Evolutionary conservation across 192 early-diverging fungal genomes (phyloP).

Genomic region (Umbelopsis sp.): DNA sequence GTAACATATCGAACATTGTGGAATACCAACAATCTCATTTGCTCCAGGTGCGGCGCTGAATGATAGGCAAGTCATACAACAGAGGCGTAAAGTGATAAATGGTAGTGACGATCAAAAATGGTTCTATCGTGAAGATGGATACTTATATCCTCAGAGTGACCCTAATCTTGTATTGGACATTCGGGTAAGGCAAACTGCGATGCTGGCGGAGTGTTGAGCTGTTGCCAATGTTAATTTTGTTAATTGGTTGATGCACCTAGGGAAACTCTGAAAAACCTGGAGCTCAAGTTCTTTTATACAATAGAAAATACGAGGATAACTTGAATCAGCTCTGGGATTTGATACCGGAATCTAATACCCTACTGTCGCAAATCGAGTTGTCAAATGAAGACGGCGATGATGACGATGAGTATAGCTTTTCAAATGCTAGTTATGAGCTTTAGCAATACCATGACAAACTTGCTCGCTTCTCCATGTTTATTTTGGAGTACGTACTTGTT

Average conservation of each 20-base stretch:
- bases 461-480: background rate
- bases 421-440: conserved; percentile 39
- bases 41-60: conserved; percentile 20
- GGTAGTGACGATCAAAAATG: conserved; percentile 39
- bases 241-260: conserved; percentile 4
- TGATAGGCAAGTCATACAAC: conserved; percentile 38
- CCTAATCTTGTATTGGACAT: conserved; percentile 41
- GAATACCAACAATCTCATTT: background rate
- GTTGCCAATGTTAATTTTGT: background rate
- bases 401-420: conserved; percentile 37
- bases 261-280: conserved; percentile 39
- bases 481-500: background rate
- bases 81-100: conserved; percentile 34
- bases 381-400: conserved; percentile 11
- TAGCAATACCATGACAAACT: conserved; percentile 19
- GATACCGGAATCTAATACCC: conserved; percentile 20
- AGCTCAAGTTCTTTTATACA: conserved; percentile 32
- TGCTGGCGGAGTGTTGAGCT: background rate
- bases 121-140: conserved; percentile 40
- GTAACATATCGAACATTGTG: background rate
- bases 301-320: conserved; percentile 38
- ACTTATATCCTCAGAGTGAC: conserved; percentile 37
- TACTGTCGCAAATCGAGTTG: background rate
- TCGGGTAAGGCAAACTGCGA: conserved; percentile 24
- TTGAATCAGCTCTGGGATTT: conserved; percentile 37